phyloP scores from a whole-genome alignment of 2,329 filamentous ascomycete species.

The Dactylellina sp. region DNA sequence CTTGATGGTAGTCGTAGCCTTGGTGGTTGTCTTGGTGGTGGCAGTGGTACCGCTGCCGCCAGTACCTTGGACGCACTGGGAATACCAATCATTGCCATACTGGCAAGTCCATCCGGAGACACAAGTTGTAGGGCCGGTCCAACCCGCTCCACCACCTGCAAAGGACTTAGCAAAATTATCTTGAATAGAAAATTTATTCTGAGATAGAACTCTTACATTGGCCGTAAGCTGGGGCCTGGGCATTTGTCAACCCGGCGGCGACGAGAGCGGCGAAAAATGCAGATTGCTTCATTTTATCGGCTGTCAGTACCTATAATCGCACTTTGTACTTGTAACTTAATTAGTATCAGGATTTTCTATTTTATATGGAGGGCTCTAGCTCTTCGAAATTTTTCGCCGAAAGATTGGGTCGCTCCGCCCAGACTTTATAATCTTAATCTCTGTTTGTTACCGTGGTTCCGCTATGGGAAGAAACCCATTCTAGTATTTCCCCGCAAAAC shows the following conservation, averaged over 20 bases:
- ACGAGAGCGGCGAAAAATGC: conserved; percentile 47
- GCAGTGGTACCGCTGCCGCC: conserved; percentile 11
- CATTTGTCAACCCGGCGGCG: conserved; percentile 61
- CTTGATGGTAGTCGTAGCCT: conserved; percentile 17
- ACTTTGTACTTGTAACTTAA: no score
- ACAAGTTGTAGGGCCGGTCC: conserved; percentile 64
- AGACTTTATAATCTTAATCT: no score
- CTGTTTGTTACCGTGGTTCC: no score
- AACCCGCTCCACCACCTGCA: conserved; percentile 58
- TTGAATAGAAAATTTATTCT: background rate
- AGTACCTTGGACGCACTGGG: conserved; percentile 64
- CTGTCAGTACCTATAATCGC: no score
- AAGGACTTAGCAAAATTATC: background rate
- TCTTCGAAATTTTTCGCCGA: no score
- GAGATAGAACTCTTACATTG: conserved; percentile 62
- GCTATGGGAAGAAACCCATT: no score
- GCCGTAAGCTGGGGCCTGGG: conserved; percentile 63
- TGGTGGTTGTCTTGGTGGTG: conserved; percentile 14
- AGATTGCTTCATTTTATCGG: conserved; percentile 31
- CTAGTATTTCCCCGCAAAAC: no score
- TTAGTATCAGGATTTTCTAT: no score
- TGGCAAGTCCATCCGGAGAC: conserved; percentile 65
- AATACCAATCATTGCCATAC: conserved; percentile 65
- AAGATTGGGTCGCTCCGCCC: no score
- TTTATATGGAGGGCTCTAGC: no score